A percentile compares a stretch with the other conserved stretches of the same genome.
Conservation (phyloP, 306 rosid genomes). For the Rosa lucieae region DNA sequence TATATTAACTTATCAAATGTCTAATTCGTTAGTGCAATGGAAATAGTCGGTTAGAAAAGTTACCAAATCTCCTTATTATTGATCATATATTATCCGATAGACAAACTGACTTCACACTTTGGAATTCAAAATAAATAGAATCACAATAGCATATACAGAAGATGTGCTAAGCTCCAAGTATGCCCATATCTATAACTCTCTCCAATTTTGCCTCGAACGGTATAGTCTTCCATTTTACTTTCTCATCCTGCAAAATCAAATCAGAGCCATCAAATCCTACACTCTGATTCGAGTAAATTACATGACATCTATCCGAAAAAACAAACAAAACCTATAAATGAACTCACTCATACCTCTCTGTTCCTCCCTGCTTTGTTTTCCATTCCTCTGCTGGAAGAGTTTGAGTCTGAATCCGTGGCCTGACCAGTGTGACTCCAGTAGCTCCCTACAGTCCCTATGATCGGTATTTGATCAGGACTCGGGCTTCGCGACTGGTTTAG, state of each 20-base stretch:
- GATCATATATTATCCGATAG: neutral
- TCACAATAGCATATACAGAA: neutral
- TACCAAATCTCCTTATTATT: neutral
- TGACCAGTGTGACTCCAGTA: constrained; percentile 69
- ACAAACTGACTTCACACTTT: neutral
- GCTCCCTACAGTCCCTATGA: constrained; percentile 78
- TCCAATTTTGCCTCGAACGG: constrained; percentile 44
- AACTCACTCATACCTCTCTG: constrained; percentile 27
- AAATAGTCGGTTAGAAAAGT: neutral
- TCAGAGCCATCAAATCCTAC: neutral
- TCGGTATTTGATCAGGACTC: constrained; percentile 49
- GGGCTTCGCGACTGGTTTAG: constrained; percentile 40
- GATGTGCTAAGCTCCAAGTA: constrained; percentile 33
- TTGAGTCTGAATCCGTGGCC: constrained; percentile 35
- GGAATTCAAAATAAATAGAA: neutral
- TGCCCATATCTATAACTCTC: constrained; percentile 34
- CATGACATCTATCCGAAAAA: neutral
- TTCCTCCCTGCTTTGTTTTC: constrained; percentile 14
- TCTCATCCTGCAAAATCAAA: constrained; percentile 40
- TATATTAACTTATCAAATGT: neutral
- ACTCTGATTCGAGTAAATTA: neutral
- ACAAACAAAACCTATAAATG: neutral
- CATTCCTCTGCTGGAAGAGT: constrained; percentile 26
- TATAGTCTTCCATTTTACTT: constrained; percentile 26
- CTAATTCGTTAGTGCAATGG: neutral